Conservation (phyloP, 352 stramenopile species). For the Pythium brachiatum region DNA sequence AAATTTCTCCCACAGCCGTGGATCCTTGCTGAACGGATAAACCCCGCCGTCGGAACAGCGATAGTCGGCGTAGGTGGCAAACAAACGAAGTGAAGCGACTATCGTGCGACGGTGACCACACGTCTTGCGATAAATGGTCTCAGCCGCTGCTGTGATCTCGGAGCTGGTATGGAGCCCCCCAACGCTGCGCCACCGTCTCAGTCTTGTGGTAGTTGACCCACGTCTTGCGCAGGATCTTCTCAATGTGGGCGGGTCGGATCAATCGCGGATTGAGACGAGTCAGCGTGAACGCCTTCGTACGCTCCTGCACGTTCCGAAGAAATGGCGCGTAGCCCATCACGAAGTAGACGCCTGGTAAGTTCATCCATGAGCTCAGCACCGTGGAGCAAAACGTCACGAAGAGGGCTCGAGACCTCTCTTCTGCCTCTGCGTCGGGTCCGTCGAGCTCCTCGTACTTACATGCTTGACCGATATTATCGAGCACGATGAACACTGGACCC, state of each 20-base stretch:
- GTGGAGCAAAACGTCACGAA: background rate
- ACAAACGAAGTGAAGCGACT: background rate
- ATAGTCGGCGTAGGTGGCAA: background rate
- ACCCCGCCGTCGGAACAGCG: background rate
- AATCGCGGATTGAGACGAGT: background rate
- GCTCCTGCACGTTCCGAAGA: background rate
- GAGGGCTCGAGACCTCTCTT: background rate
- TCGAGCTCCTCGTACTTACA: background rate
- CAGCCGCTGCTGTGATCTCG: background rate
- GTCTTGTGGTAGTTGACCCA: background rate
- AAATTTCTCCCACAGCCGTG: background rate
- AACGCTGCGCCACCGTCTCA: background rate
- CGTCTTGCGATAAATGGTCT: background rate
- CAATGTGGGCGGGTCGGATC: background rate
- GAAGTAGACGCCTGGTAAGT: background rate
- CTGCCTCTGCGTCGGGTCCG: background rate
- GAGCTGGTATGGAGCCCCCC: background rate
- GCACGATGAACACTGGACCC: background rate
- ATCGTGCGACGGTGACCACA: background rate
- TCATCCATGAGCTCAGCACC: background rate
- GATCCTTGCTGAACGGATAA: background rate
- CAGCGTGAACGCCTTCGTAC: background rate
- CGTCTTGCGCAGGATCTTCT: background rate
- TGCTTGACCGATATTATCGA: background rate
- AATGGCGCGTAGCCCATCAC: background rate